Evolutionary conservation across 176 grass and related monocot species (phyloP).

Genomic region (Cymbopogon citratus): DNA sequence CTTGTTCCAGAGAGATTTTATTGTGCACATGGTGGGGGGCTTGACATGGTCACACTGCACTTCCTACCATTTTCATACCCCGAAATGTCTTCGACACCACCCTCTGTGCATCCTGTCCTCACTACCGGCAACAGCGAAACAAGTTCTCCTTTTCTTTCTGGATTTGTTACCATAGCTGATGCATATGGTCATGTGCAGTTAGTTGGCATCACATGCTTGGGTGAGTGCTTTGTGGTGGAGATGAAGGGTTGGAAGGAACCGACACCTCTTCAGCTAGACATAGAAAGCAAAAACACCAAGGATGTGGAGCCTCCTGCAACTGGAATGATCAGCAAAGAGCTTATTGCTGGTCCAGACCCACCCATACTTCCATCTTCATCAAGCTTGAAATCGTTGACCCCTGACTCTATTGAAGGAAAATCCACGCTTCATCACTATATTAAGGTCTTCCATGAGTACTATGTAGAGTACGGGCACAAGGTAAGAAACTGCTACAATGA

Average conservation of each 20-base stretch:
- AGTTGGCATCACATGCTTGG: slow-evolving; percentile 58
- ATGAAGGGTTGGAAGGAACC: slow-evolving; percentile 91
- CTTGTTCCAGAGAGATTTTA: slow-evolving; percentile 83
- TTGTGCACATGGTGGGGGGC: slow-evolving; percentile 89
- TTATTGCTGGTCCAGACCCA: slow-evolving; percentile 64
- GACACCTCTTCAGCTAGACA: slow-evolving; percentile 48
- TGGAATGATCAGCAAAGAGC: slow-evolving; percentile 74
- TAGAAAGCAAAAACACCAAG: slow-evolving; percentile 38
- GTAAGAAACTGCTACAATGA: slow-evolving; percentile 28
- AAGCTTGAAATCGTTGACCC: slow-evolving; percentile 59
- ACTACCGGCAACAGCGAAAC: slow-evolving; percentile 46
- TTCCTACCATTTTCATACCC: slow-evolving; percentile 81
- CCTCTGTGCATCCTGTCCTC: slow-evolving; percentile 76
- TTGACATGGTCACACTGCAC: slow-evolving; percentile 67
- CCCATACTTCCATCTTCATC: slow-evolving; percentile 59
- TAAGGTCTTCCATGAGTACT: slow-evolving; percentile 93
- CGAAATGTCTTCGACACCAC: slow-evolving; percentile 61
- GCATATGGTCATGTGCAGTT: slow-evolving; percentile 74
- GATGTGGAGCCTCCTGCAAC: slow-evolving; percentile 38
- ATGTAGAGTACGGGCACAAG: slow-evolving; percentile 97
- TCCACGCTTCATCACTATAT: slow-evolving; percentile 90
- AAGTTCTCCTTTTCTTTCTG: slow-evolving; percentile 51
- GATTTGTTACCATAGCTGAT: slow-evolving; percentile 73
- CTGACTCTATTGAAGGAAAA: slow-evolving; percentile 86
- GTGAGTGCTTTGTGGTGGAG: slow-evolving; percentile 80